phyloP scores from a whole-genome alignment of 2,329 filamentous ascomycete genomes.

The Metarhizium humberi region DNA sequence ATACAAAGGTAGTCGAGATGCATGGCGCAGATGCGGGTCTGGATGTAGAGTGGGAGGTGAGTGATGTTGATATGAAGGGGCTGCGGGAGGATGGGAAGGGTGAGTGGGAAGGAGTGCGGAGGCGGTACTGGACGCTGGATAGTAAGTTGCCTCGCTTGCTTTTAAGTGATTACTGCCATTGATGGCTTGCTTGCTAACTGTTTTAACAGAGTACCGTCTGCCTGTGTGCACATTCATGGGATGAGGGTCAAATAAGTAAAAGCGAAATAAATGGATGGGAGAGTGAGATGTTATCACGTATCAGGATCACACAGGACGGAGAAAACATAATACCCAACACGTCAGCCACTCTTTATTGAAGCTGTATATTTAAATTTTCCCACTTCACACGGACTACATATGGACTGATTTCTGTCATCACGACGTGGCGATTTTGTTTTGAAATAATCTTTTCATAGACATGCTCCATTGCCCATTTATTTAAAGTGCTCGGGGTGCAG shows the following conservation, averaged over 20 bases:
- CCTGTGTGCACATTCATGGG: constrained; percentile 68
- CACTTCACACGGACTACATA: neutral
- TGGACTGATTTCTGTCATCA: neutral
- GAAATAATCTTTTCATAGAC: neutral
- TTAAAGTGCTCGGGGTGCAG: constrained; percentile 55
- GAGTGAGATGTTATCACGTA: neutral
- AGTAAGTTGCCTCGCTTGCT: constrained; percentile 26
- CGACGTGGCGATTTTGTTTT: constrained; percentile 1
- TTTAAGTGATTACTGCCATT: constrained; percentile 1
- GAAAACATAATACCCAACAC: neutral
- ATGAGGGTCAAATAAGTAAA: constrained; percentile 22
- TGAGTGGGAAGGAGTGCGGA: constrained; percentile 81
- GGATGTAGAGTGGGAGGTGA: constrained; percentile 77
- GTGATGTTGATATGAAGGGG: constrained; percentile 58
- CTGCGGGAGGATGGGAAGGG: constrained; percentile 58
- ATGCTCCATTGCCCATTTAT: constrained; percentile 7
- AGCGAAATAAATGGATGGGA: neutral
- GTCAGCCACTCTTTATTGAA: neutral
- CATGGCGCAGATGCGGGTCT: constrained; percentile 83
- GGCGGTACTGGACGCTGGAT: constrained; percentile 83
- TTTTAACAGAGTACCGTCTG: constrained; percentile 52
- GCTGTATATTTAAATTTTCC: neutral
- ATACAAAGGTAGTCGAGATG: constrained; percentile 84
- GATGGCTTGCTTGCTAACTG: neutral
- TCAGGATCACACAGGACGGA: neutral